These are phyloP conservation scores for Trichothecium roseum DNA, from an alignment of 2,329 filamentous ascomycete species.

Conservation along the genomic window DNA sequence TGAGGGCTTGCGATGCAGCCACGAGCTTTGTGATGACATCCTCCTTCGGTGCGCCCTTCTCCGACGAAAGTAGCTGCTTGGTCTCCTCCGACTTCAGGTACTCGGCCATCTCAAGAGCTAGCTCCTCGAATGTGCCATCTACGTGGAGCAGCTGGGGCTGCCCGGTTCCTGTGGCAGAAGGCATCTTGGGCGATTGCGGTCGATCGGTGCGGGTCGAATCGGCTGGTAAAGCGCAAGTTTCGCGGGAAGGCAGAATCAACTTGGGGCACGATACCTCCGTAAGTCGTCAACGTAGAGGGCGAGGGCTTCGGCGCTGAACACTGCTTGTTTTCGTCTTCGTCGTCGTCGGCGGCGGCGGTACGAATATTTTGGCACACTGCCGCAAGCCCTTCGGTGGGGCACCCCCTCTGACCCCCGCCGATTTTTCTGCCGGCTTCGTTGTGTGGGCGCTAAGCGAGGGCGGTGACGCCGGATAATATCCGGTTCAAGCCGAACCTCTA, in stretches of 20 bases:
- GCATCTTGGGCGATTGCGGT: slow-evolving; percentile 10
- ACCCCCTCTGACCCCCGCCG: slow-evolving; percentile 19
- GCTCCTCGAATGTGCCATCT: slow-evolving; percentile 89
- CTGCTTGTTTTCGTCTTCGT: too few relatives aligned
- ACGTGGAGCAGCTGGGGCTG: slow-evolving; percentile 59
- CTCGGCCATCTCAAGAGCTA: slow-evolving; percentile 87
- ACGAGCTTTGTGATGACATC: slow-evolving; percentile 86
- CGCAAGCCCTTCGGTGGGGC: slow-evolving; percentile 28
- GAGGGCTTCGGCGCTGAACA: too few relatives aligned
- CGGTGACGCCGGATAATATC: slow-evolving; percentile 18
- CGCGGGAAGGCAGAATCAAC: background rate
- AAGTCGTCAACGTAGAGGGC: background rate
- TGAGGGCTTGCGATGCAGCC: slow-evolving; percentile 65
- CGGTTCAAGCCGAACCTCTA: slow-evolving; percentile 2
- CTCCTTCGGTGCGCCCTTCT: slow-evolving; percentile 48
- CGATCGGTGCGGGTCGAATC: background rate
- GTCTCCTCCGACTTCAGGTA: slow-evolving; percentile 81
- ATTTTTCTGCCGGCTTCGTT: slow-evolving; percentile 25
- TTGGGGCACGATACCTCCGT: background rate
- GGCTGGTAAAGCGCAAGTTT: background rate
- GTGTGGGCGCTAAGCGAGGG: slow-evolving; percentile 31
- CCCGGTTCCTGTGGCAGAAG: slow-evolving; percentile 21
- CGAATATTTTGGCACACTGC: too few relatives aligned
- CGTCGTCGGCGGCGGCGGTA: too few relatives aligned
- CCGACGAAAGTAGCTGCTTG: slow-evolving; percentile 61